Evolutionary conservation across 2,329 filamentous ascomycete genomes (phyloP).

Genomic region (Xylaria sp.): DNA sequence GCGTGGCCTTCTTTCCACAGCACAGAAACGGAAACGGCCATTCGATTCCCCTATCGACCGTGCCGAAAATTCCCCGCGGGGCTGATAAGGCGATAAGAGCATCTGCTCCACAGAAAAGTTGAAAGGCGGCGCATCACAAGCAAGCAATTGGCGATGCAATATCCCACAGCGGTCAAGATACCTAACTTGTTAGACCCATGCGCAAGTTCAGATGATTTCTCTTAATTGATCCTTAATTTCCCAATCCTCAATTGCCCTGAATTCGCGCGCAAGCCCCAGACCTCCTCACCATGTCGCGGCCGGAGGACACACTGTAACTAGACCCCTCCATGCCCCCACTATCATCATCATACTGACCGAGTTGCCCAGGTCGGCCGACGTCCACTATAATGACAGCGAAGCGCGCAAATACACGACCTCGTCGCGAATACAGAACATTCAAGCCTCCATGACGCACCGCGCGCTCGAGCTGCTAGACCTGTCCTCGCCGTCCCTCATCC

Average conservation of each 20-base stretch:
- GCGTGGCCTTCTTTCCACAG: constrained; percentile 22
- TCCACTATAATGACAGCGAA: constrained; percentile 96
- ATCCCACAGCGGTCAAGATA: not conserved
- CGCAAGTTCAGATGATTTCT: not conserved
- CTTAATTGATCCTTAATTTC: not conserved
- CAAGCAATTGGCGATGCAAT: not conserved
- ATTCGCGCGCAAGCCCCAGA: not conserved
- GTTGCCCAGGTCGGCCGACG: constrained; percentile 76
- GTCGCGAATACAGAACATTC: constrained; percentile 93
- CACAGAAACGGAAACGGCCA: constrained; percentile 15
- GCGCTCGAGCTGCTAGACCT: constrained; percentile 91
- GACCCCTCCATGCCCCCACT: constrained; percentile 9
- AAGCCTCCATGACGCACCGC: constrained; percentile 90
- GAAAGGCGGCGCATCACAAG: constrained; percentile 14
- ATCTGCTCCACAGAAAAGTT: constrained; percentile 34
- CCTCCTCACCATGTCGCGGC: constrained; percentile 80
- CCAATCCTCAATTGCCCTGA: not conserved
- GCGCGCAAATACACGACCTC: constrained; percentile 97
- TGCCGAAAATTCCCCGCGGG: constrained; percentile 22
- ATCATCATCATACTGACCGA: constrained; percentile 30
- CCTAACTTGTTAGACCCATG: no score
- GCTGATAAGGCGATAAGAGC: constrained; percentile 23
- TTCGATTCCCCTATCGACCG: constrained; percentile 13
- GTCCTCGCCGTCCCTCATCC: constrained; percentile 77
- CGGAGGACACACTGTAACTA: constrained; percentile 83